These are phyloP conservation scores for Theileria parva DNA, from an alignment of 169 alveolate species.

Conservation along the genomic window DNA sequence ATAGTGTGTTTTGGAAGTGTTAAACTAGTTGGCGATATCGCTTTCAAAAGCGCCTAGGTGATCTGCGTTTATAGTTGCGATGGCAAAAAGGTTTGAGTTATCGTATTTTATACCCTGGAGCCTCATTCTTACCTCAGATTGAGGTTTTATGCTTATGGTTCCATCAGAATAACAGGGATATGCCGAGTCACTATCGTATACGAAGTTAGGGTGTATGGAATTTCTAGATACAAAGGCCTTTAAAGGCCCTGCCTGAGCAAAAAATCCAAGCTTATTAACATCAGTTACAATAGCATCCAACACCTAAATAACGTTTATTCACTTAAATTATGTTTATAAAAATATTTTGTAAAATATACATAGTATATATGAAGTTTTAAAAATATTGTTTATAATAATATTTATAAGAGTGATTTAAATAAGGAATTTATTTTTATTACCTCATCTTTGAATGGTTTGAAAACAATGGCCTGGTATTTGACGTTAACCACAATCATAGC, in stretches of 20 bases:
- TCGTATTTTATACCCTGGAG: slow-evolving; percentile 88
- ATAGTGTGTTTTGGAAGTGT: background rate
- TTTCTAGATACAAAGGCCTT: slow-evolving; percentile 88
- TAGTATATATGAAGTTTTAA: too few species aligned
- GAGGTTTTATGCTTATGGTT: slow-evolving; percentile 77
- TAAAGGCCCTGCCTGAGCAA: slow-evolving; percentile 90
- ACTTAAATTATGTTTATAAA: background rate
- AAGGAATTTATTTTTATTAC: slow-evolving; percentile 52
- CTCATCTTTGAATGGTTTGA: slow-evolving; percentile 88
- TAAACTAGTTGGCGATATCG: slow-evolving; percentile 21
- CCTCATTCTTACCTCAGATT: slow-evolving; percentile 84
- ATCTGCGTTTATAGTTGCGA: slow-evolving; percentile 87
- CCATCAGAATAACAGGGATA: slow-evolving; percentile 85
- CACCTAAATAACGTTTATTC: slow-evolving; percentile 59
- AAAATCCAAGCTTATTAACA: slow-evolving; percentile 87
- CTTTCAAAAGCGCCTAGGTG: slow-evolving; percentile 85
- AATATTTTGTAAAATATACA: background rate
- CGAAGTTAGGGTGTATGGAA: slow-evolving; percentile 84
- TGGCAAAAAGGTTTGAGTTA: slow-evolving; percentile 85
- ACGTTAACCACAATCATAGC: slow-evolving; percentile 89
- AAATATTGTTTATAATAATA: too few species aligned
- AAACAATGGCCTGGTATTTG: slow-evolving; percentile 88
- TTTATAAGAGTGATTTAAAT: background rate
- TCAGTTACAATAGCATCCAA: slow-evolving; percentile 88
- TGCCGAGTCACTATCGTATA: slow-evolving; percentile 82